A percentile compares a stretch with the other conserved stretches of the same genome.
Conservation (phyloP, 768 basidiomycete species). For the Mycena floridula region DNA sequence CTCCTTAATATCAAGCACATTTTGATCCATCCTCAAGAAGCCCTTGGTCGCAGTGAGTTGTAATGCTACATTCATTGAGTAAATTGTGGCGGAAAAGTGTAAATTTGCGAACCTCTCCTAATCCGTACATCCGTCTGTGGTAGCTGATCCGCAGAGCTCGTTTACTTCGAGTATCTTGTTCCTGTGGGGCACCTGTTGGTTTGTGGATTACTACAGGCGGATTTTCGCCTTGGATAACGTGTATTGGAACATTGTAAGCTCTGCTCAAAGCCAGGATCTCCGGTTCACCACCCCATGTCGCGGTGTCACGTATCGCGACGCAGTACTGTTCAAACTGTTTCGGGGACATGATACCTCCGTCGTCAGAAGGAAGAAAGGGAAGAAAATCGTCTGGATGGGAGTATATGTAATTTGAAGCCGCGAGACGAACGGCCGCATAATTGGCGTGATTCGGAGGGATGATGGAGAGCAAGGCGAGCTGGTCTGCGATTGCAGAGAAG, state of each 20-base stretch:
- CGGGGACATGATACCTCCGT: conserved; percentile 66
- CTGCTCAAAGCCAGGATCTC: conserved; percentile 89
- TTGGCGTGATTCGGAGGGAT: conserved; percentile 52
- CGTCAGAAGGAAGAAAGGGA: conserved; percentile 75
- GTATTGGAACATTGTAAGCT: conserved; percentile 78
- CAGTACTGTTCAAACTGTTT: conserved; percentile 72
- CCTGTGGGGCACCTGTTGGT: conserved; percentile 33
- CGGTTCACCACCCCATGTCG: conserved; percentile 96
- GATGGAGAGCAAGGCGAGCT: conserved; percentile 69
- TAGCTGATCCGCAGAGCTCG: conserved; percentile 75
- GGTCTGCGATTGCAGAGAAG: conserved; percentile 91
- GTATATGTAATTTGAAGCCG: conserved; percentile 78
- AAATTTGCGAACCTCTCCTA: conserved; percentile 73
- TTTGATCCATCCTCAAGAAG: conserved; percentile 16
- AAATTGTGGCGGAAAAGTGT: background rate
- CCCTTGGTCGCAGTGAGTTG: conserved; percentile 70
- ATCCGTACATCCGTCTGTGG: conserved; percentile 89
- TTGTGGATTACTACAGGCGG: conserved; percentile 84
- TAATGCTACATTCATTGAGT: conserved; percentile 57
- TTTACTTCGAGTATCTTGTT: conserved; percentile 21
- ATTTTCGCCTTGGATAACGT: conserved; percentile 80
- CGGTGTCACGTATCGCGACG: conserved; percentile 67
- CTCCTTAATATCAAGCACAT: too few species aligned
- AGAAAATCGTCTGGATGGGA: conserved; percentile 85
- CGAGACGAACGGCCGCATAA: conserved; percentile 53